A percentile compares a stretch with the other conserved stretches of the same genome.
These are phyloP conservation scores for Polytrichum commune DNA, from an alignment of 225 moss, liverwort and hornwort species.

Conservation along the genomic window DNA sequence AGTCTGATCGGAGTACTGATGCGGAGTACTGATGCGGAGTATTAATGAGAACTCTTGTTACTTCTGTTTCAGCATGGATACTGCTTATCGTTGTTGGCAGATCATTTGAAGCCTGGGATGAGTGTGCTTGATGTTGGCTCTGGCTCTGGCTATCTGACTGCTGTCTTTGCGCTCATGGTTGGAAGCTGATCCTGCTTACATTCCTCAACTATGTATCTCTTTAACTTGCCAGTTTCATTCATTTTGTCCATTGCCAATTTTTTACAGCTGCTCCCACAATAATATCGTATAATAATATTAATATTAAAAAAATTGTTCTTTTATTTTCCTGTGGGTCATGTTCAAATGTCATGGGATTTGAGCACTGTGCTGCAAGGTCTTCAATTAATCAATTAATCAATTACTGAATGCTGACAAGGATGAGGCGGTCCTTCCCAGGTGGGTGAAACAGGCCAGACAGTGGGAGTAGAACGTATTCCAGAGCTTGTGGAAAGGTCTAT, in stretches of 20 bases:
- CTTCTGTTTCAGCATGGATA: constrained; percentile 40
- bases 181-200: no score
- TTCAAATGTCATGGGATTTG: no score
- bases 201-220: no score
- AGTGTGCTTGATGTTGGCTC: constrained; percentile 53
- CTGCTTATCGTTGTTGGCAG: constrained; percentile 53
- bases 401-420: neutral
- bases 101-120: constrained; percentile 54
- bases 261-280: no score
- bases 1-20: no score
- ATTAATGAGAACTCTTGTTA: neutral
- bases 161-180: constrained; percentile 51
- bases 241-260: no score
- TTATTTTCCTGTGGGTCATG: no score
- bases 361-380: no score
- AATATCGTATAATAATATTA: no score
- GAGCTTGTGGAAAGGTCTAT: constrained; percentile 52
- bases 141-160: constrained; percentile 64
- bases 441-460: constrained; percentile 48
- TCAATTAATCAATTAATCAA: no score
- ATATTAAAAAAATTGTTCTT: no score
- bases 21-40: neutral
- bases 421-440: constrained; percentile 20
- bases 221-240: no score
- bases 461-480: constrained; percentile 61